These are phyloP conservation scores for Pistacia integerrima DNA, from an alignment of 345 rosid species.

Conservation along the genomic window DNA sequence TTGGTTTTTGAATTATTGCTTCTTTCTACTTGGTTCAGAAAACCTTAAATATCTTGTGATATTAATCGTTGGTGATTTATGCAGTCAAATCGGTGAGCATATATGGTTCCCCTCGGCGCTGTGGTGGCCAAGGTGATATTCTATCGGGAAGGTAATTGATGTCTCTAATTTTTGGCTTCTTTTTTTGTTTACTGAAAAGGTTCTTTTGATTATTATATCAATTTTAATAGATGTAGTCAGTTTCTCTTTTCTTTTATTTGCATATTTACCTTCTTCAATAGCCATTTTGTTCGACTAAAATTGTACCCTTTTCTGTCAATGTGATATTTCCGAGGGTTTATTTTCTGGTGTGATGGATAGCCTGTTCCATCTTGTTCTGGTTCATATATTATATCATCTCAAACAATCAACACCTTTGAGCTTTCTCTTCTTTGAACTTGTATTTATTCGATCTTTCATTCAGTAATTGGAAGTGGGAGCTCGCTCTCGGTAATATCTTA, in stretches of 20 bases:
- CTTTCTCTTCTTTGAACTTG: background rate
- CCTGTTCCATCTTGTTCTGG: background rate
- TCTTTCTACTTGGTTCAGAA: background rate
- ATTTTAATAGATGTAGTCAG: background rate
- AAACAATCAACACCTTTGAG: background rate
- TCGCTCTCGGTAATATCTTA: too few species aligned
- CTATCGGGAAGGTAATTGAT: constrained; percentile 84
- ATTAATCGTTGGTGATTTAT: constrained; percentile 19
- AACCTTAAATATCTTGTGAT: background rate
- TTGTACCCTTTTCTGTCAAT: background rate
- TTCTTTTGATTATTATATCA: background rate
- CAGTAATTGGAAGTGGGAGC: background rate
- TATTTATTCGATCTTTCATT: background rate
- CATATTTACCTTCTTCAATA: background rate
- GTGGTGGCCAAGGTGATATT: constrained; percentile 98
- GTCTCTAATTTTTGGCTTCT: background rate
- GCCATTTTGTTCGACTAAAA: background rate
- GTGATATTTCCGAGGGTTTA: background rate
- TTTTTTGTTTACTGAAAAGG: background rate
- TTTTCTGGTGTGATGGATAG: background rate
- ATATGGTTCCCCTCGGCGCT: constrained; percentile 86
- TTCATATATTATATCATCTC: background rate
- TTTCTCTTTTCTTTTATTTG: background rate
- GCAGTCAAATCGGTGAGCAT: constrained; percentile 79
- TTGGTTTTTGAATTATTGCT: background rate